Base-by-base conservation (phyloP, 2,329 filamentous ascomycete species). In the Truncatella angustata region DNA sequence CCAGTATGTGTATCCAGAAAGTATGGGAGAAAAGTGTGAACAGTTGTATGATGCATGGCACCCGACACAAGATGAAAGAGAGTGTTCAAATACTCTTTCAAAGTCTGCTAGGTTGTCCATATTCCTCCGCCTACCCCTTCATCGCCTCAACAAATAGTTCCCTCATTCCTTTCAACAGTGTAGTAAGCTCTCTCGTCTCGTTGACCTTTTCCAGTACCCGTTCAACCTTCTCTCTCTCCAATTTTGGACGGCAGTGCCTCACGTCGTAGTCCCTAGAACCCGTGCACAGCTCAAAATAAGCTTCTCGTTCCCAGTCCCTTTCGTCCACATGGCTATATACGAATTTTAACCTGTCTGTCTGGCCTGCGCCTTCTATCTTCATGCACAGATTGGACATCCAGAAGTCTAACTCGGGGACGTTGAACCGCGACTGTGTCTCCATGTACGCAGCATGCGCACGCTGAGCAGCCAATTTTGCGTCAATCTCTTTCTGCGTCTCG, bases 321-420 rank as follows among this genome's bases (percentile, higher is more conserved):
- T 96, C 91, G 65, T 95, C 85, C 42, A 97, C 77, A 68, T 95
- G 90, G 24, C 85, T 88, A 66, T 91, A 99, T 2, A 94, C 82
- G 68, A 99, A 96, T 70, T 93, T 93, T 60, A 99, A 77, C 23
- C 89, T 81, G 70, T 97, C 92, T 56, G 90, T 86, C 65, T 84
- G 82, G 1, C 90, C 92, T 0, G 90, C 89, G 2, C 93, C 93
- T 66, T 97, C 93, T 64, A 99, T 95, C 55, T 88, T 79, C 66
- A 97, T 70, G 53, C 93, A 92, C 54, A 99, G 76, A 66, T 93
- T 94, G 50, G 87, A 88, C 68, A 96, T 89, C 94, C 94, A 99
- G 67, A 97, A 97, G 60, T 92, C 89, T 42, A 99, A 79, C 74
- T 99, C 94, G 0, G 94, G 94, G 39, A 90, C 82, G 70, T 99